These are phyloP conservation scores for Alternaria rosae DNA, from an alignment of 2,329 filamentous ascomycete genomes.

Conservation along the genomic window DNA sequence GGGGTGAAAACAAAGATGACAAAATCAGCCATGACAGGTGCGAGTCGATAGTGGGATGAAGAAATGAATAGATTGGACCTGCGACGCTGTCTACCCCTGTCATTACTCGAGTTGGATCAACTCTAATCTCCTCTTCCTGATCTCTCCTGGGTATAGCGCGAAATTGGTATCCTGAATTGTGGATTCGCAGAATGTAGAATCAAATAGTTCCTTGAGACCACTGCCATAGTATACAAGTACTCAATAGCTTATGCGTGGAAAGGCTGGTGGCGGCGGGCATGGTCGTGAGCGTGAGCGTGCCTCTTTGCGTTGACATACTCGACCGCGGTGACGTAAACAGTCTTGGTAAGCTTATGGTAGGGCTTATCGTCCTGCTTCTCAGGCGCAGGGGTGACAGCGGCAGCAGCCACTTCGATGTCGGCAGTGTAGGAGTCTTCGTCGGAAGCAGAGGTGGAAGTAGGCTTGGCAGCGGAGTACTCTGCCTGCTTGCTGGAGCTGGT, in stretches of 20 bases:
- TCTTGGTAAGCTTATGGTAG: slow-evolving; percentile 25
- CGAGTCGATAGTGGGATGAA: slow-evolving; percentile 35
- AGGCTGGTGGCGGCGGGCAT: slow-evolving; percentile 39
- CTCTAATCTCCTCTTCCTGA: slow-evolving; percentile 28
- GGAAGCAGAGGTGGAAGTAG: slow-evolving; percentile 17
- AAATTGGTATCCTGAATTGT: slow-evolving; percentile 41
- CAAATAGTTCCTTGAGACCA: slow-evolving; percentile 29
- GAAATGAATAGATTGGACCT: slow-evolving; percentile 45
- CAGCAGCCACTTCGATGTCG: slow-evolving; percentile 27
- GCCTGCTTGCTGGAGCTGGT: not conserved
- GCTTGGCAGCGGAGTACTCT: slow-evolving; percentile 12
- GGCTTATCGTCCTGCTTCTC: slow-evolving; percentile 12
- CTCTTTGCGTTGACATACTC: slow-evolving; percentile 44
- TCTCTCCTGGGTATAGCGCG: slow-evolving; percentile 37
- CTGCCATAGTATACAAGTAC: slow-evolving; percentile 27
- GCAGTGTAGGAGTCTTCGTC: slow-evolving; percentile 15
- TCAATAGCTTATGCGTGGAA: slow-evolving; percentile 42
- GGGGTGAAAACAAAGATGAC: slow-evolving; percentile 16
- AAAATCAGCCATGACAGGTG: slow-evolving; percentile 33
- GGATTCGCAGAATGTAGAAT: slow-evolving; percentile 27
- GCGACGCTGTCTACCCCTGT: slow-evolving; percentile 48
- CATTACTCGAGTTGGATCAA: slow-evolving; percentile 43
- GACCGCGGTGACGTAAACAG: slow-evolving; percentile 45
- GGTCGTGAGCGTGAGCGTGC: slow-evolving; percentile 43
- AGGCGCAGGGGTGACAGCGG: slow-evolving; percentile 35